Base-by-base conservation (phyloP, 75 land plant genomes). In the Pseudotsuga menziesii region DNA sequence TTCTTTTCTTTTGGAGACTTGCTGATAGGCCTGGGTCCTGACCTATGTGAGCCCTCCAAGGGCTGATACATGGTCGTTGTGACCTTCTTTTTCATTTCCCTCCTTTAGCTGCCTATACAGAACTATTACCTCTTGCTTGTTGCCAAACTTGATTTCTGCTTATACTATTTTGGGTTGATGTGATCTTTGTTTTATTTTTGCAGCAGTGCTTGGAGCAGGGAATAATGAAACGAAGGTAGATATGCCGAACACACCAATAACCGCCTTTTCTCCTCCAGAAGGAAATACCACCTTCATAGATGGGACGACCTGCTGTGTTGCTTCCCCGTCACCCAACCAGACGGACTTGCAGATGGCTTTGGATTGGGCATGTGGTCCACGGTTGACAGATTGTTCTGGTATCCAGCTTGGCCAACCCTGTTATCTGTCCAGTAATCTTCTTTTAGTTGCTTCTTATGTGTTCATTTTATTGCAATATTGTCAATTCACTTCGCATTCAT, bases 361-460 rank as follows among this genome's bases (percentile, higher is more conserved):
- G 61, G 91, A 93, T 73, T 93, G 92, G 90, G 96, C 96, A 0
- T 93, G 96, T 58, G 93, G 96, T 0, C 77, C 74, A 36, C 93
- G 96, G 25, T 52, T 48, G 75, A 86, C 89, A 4, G 91, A 93
- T 29, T 93, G 96, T 74, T 41, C 77, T 2, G 78, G 87, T n/a
- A 81, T 93, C 26, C 91, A 83, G 75, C 27, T 67, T 3, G 91
- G 93, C 6, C 82, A 84, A 8, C 57, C 77, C 0, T 91, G 96
- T 76, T 91, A 57, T 41, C 59, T 81, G 36, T 87, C 93, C 4
- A 78, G 89, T 77, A 89, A 82, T 8, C 80, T 93, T n/a, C 26
- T 74, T 22, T 76, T 88, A 22, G 94, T 91, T 70, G 93, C 96
- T 26, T 93, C 96, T 35, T 93, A 72, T 75, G 96, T 90, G 11